Base-by-base conservation (phyloP, 352 stramenopile genomes). In the Pythium oligandrum region DNA sequence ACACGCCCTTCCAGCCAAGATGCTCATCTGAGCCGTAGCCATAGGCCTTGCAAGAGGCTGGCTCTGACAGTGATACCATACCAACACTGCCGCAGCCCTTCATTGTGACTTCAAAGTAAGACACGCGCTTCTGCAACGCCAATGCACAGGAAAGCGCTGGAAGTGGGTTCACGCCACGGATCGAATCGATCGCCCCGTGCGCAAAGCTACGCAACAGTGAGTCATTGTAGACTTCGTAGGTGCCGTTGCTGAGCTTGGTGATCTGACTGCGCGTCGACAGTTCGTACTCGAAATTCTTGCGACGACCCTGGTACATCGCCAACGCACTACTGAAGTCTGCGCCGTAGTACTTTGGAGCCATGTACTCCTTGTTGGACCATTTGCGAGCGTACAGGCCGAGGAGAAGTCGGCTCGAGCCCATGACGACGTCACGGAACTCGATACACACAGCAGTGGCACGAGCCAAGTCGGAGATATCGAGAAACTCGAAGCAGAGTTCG, bases 1-100 rank as follows among this genome's bases (percentile, higher is more conserved):
- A 87, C 34, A 92, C 56, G 51, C 74, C 71, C 61, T 83, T 89
- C 82, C 80, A 93, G 59, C 84, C 84, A 30, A 95, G 66, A 65
- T 93, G 82, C 40, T 89, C 81, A 52, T 80, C 76, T 36, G 81
- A 92, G 34, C 82, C 84, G 43, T 90, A 95, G 63, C 82, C 82
- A 61, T 91, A 93, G 33, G 78, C 73, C 45, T 66, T 68, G 49
- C 75, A 69, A 34, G 77, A 77, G 33, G 40, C 35, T 6, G 59
- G 59, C 57, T 90, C 75, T 44, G 73, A 83, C 48, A 95, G 42
- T 36, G 73, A 85, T 36, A 66, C 78, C n/a, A 95, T 45, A 36
- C 84, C 84, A 32, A 95, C 81, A 52, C 82, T 93, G 52, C 78
- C 84, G 53, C 75, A 83, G 54, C 84, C 80, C 53, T 73, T 74